Percentiles rank a stretch among this genome's conserved stretches.
These are phyloP conservation scores for Monilinia fructicola DNA, from an alignment of 2,329 filamentous ascomycete species.

Conservation along the genomic window DNA sequence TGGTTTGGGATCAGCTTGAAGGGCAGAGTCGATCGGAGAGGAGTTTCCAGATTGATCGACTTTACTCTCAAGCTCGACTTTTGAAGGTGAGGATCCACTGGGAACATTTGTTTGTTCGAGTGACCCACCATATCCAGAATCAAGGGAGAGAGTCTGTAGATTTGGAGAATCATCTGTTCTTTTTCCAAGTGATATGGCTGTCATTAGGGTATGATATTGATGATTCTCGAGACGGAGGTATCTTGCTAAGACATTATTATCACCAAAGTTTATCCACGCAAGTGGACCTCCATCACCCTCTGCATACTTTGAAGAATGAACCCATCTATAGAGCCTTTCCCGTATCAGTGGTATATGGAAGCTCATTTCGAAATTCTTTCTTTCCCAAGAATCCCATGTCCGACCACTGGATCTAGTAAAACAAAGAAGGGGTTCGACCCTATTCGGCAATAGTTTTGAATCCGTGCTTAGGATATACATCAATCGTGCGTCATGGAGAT, in stretches of 20 bases:
- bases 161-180: background rate
- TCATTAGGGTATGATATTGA: too few species aligned
- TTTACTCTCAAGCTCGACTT: background rate
- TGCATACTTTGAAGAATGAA: background rate
- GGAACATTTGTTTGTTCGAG: background rate
- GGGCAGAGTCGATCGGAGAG: too few species aligned
- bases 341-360: background rate
- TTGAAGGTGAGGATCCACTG: background rate
- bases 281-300: background rate
- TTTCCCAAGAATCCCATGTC: background rate
- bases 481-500: slow-evolving; percentile 8
- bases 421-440: background rate
- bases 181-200: background rate
- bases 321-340: background rate
- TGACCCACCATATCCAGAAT: background rate
- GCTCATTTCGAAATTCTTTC: background rate
- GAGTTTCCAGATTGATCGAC: too few species aligned
- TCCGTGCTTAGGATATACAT: background rate
- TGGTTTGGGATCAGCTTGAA: background rate
- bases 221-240: slow-evolving; percentile 4
- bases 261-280: slow-evolving; percentile 1
- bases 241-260: slow-evolving; percentile 4
- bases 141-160: background rate
- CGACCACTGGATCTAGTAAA: slow-evolving; percentile 1
- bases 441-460: background rate